Evolutionary conservation across 306 rosid genomes (phyloP), one percentile per base, ranked within the genome.

Genomic region (Lithocarpus polystachyus): DNA sequence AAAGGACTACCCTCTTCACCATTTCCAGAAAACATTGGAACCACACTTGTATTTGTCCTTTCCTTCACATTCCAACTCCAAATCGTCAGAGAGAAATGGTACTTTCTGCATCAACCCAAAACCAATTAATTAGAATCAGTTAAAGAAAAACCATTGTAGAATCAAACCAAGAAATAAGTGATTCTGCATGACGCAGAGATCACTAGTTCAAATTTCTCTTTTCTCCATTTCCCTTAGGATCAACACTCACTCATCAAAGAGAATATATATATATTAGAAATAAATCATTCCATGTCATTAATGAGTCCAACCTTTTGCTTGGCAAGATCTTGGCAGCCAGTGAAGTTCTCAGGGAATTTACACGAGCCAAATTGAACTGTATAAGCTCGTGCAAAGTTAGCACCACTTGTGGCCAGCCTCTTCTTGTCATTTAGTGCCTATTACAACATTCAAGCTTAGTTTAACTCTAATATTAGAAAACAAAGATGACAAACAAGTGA

Each of bases 301-400:
- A 65, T 1, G 23, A 67, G 26, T 73, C 55, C 22, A 13, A 92
- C 99, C 94, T 91, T 96, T 80, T 90, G 99, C 80, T 91, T 96
- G 4, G 98, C 99, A 53, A 96, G 99, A 90, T 96, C 99, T 90
- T 96, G 98, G 89, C 99, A 96, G 70, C 99, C 99, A 40, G 99
- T 96, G 86, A 96, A 96, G 85, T 96, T 96, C 89, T 96, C 97
- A n/a, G 99, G 99, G 94, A 96, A 96, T 83, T 96, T 93, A 92
- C 99, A 96, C 19, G 85, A 48, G n/a, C 99, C 99, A 71, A 96
- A 96, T 80, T 96, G 79, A 80, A 96, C 99, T 0, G 99, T 96
- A 84, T 88, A 96, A 33, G 99, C 99, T 79, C 99, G 88, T 19
- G 99, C 99, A 65, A 93, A 93, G 76, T 96, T 96, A 35, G 99